Evolutionary conservation across 2,329 filamentous ascomycete species (phyloP), one percentile per base, ranked within the genome.

Genomic region (Fusarium virguliforme): DNA sequence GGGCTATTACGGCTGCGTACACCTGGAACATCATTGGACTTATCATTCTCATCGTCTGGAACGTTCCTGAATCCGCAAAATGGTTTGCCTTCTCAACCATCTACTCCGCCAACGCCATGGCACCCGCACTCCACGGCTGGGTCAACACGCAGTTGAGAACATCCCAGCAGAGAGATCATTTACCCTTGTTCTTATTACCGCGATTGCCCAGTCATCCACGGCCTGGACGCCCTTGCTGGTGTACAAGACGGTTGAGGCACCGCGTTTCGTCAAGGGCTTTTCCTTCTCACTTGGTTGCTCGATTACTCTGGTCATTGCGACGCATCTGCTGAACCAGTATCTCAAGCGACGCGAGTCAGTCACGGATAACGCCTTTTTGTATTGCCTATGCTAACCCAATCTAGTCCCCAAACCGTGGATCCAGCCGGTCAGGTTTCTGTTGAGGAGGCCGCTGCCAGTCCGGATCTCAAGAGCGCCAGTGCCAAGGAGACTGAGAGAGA

Each of bases 71-170:
- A 35, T 18, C 50, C 1, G 30, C 50, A 7, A 53, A 53, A 12
- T 53, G 50, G 50, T 53, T 53, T 37, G 50, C 50, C 1, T 53
- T 34, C 30, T 34, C 30, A 15, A 53, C 50, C 18, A 53, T 53
- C 18, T 53, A 53, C 22, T 34, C 30, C 6, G 50, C 50, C 12
- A 53, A 34, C 8, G 50, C 32, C 13, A 53, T 53, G 30, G 30
- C 50, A 4, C 50, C 50, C 1, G 50, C 32, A 15, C 32, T 53
- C 3, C 50, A 53, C 8, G 30, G 50, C 3, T 53, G 50, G 50
- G 50, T 26, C 18, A 53, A 53, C 7, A 35, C 30, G 1, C 30
- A 34, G 2, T 32, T 53, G 8, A 53, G 32, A 10, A 22, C 30
- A 1, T 34, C 30, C 30, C 30, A 1, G 50, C 50, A 4, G 50